Base-by-base conservation (phyloP, 1,284 basidiomycete species). In the Amylostereum areolatum region DNA sequence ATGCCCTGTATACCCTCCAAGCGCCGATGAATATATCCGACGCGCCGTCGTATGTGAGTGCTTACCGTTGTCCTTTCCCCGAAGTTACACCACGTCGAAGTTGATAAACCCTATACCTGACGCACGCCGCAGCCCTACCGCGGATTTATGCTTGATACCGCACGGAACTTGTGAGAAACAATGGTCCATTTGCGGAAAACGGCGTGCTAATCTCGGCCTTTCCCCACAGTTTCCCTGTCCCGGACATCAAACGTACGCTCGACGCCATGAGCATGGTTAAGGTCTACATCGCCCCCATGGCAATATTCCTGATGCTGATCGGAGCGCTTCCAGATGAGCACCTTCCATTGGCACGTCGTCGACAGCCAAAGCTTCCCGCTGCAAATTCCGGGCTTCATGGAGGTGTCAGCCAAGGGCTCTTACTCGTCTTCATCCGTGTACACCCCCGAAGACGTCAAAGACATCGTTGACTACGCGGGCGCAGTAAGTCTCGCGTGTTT, bases 231-330 rank as follows among this genome's bases (percentile, higher is more conserved):
- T 89, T 84, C 67, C 76, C 85, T 0, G 73, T 85, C 5, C 43
- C 62, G 0, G 83, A 87, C 57, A 78, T 94, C 59, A 75, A 83
- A 50, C 78, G 83, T 31, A 87, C 84, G 6, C 64, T 97, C n/a
- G 86, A 93, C 56, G 83, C 87, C 1, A 93, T 94, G 91, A 84
- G 83, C 53, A 83, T 80, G 78, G 86, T 89, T 56, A 97, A 97
- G 73, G 82, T 90, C 46, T 62, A 42, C 28, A 28, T 28, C 34
- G 42, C 49, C 33, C 55, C 41, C 6, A 29, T n/a, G 10, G 7
- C 24, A 7, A 12, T 43, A 56, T 18, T 36, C 29, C 12, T 6
- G 12, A n/a, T 28, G 6, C 41, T 27, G n/a, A 43, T n/a, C n/a
- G 12, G 24, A 8, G 25, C n/a, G n/a, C 37, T 4, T 47, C 9